phyloP scores from a whole-genome alignment of 768 basidiomycete genomes.

The Boletus reticulatus region DNA sequence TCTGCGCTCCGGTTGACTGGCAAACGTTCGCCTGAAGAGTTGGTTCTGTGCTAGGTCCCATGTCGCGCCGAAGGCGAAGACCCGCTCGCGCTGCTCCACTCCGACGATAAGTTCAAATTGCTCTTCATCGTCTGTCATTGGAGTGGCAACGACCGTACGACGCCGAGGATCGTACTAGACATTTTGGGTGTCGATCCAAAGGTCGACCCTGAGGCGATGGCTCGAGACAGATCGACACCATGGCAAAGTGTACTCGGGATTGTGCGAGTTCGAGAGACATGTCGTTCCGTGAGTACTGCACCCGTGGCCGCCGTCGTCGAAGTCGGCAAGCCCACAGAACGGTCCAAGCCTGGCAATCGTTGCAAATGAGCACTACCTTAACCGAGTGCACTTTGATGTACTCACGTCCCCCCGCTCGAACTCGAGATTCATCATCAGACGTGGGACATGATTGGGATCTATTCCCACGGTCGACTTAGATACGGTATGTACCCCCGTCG shows the following conservation, averaged over 20 bases:
- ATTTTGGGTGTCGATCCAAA: constrained; percentile 90
- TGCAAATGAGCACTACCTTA: constrained; percentile 95
- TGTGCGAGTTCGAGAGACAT: constrained; percentile 94
- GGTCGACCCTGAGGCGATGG: constrained; percentile 94
- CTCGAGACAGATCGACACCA: constrained; percentile 81
- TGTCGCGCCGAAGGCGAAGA: constrained; percentile 98
- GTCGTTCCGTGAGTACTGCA: no score
- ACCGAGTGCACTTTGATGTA: constrained; percentile 38
- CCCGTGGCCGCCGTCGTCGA: constrained; percentile 48
- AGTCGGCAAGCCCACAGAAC: constrained; percentile 91
- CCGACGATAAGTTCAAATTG: constrained; percentile 98
- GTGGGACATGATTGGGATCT: no score
- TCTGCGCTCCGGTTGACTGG: constrained; percentile 84
- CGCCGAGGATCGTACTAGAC: constrained; percentile 89
- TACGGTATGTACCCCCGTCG: no score
- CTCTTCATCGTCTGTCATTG: constrained; percentile 85
- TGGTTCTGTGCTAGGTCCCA: constrained; percentile 89
- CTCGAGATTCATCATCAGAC: no score
- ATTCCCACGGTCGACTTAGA: no score
- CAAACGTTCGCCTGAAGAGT: constrained; percentile 81
- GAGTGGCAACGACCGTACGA: constrained; percentile 89
- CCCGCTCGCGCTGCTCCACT: constrained; percentile 83
- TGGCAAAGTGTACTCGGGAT: constrained; percentile 91
- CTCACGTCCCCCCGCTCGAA: no score
- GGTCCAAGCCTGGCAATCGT: constrained; percentile 89